Conservation (phyloP, 768 basidiomycete genomes). For the Russula virescens region DNA sequence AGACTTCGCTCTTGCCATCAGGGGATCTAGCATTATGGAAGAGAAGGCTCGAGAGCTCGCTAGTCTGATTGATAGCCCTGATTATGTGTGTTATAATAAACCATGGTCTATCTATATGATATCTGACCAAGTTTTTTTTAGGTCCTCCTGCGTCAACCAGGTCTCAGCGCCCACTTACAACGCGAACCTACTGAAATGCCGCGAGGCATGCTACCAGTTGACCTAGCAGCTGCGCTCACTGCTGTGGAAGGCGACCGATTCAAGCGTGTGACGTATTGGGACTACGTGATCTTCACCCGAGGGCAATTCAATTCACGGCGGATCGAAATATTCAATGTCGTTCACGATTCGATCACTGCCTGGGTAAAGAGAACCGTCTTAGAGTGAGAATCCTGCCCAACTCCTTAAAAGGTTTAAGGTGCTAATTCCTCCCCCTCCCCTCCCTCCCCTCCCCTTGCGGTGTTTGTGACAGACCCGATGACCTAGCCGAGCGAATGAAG, state of each 20-base stretch:
- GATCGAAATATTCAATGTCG: slow-evolving; percentile 1
- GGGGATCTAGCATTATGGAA: slow-evolving; percentile 5
- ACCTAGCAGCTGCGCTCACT: slow-evolving; percentile 13
- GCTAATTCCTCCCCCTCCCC: neutral
- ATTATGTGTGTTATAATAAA: neutral
- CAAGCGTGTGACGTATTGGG: slow-evolving; percentile 13
- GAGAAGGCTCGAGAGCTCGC: slow-evolving; percentile 4
- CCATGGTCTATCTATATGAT: neutral
- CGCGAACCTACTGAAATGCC: neutral
- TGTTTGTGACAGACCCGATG: neutral
- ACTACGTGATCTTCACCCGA: slow-evolving; percentile 13
- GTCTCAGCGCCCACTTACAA: neutral
- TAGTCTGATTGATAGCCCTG: neutral
- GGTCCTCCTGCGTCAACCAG: slow-evolving; percentile 9
- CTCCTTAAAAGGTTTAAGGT: neutral
- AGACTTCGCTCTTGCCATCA: neutral
- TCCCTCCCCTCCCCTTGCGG: neutral
- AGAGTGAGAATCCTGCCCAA: neutral
- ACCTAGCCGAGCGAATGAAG: slow-evolving; percentile 3
- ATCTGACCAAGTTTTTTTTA: neutral
- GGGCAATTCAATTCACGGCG: neutral
- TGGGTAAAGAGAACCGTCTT: slow-evolving; percentile 13
- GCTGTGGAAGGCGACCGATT: slow-evolving; percentile 13
- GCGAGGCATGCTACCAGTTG: neutral
- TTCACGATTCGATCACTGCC: slow-evolving; percentile 5